These are phyloP conservation scores for Ceratocystiopsis sp. DNA, from an alignment of 2,329 filamentous ascomycete species.

Conservation along the genomic window DNA sequence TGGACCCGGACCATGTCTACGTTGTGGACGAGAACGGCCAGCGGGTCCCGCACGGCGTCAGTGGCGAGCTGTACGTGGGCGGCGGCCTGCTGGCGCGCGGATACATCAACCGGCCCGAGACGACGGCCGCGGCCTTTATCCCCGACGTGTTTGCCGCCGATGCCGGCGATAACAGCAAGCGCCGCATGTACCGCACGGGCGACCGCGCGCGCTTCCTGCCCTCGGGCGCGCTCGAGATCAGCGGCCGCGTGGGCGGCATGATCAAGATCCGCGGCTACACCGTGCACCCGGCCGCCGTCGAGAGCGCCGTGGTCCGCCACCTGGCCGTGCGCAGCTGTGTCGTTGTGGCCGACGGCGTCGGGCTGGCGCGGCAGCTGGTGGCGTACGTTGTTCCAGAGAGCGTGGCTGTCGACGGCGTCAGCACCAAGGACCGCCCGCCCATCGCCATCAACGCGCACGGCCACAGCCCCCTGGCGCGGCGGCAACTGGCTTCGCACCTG, in stretches of 20 bases:
- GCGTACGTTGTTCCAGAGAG: slow-evolving; percentile 59
- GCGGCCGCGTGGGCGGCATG: slow-evolving; percentile 60
- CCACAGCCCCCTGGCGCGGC: slow-evolving; percentile 65
- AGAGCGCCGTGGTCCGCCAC: slow-evolving; percentile 52
- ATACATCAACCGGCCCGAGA: slow-evolving; percentile 66
- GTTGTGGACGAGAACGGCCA: slow-evolving; percentile 55
- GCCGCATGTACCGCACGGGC: slow-evolving; percentile 59
- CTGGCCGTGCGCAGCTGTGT: slow-evolving; percentile 56
- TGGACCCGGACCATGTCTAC: slow-evolving; percentile 52
- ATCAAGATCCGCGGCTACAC: slow-evolving; percentile 69
- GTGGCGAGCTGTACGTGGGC: slow-evolving; percentile 60
- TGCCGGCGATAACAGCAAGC: slow-evolving; percentile 15
- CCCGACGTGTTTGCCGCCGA: slow-evolving; percentile 40
- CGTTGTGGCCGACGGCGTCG: slow-evolving; percentile 58
- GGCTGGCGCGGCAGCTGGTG: slow-evolving; percentile 56
- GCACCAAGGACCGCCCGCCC: slow-evolving; percentile 22
- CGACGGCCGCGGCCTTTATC: slow-evolving; percentile 55
- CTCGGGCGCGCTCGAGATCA: slow-evolving; percentile 56
- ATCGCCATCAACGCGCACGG: slow-evolving; percentile 57
- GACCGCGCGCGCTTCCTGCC: slow-evolving; percentile 51
- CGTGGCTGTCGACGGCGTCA: slow-evolving; percentile 21
- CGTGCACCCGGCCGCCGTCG: slow-evolving; percentile 60
- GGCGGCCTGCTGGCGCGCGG: slow-evolving; percentile 57
- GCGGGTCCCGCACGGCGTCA: slow-evolving; percentile 41
- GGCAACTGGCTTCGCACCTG: slow-evolving; percentile 53